These are phyloP conservation scores for Amanita exitialis DNA, from an alignment of 768 basidiomycete genomes.

Conservation along the genomic window DNA sequence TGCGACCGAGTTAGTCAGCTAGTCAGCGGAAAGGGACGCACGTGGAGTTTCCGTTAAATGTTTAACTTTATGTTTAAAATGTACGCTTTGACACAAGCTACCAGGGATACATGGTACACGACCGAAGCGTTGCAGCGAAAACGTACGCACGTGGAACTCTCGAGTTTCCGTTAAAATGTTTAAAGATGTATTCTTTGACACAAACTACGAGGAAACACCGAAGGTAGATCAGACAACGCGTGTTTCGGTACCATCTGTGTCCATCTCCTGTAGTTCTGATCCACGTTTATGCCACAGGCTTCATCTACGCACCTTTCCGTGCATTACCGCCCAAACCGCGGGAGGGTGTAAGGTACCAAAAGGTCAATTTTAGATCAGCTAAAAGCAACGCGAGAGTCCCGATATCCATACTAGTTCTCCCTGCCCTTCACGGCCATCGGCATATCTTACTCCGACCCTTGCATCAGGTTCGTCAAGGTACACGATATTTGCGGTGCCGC, in stretches of 20 bases:
- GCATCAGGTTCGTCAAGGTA: background rate
- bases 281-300: background rate
- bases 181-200: background rate
- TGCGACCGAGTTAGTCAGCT: too few species aligned
- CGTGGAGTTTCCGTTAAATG: too few species aligned
- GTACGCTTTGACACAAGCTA: too few species aligned
- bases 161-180: background rate
- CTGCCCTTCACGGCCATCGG: background rate
- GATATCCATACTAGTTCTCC: background rate
- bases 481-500: background rate
- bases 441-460: background rate
- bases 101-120: too few species aligned
- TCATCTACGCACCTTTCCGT: background rate
- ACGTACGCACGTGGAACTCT: background rate
- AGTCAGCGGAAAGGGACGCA: too few species aligned
- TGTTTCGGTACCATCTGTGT: background rate
- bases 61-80: too few species aligned
- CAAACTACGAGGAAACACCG: background rate
- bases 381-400: background rate
- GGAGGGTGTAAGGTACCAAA: background rate
- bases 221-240: background rate
- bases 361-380: constrained; percentile 1
- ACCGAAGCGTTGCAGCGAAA: background rate
- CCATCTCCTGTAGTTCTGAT: background rate
- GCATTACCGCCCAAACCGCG: background rate